Base-by-base conservation (phyloP, 2,329 filamentous ascomycete genomes). In the Aspergillus cejpii region DNA sequence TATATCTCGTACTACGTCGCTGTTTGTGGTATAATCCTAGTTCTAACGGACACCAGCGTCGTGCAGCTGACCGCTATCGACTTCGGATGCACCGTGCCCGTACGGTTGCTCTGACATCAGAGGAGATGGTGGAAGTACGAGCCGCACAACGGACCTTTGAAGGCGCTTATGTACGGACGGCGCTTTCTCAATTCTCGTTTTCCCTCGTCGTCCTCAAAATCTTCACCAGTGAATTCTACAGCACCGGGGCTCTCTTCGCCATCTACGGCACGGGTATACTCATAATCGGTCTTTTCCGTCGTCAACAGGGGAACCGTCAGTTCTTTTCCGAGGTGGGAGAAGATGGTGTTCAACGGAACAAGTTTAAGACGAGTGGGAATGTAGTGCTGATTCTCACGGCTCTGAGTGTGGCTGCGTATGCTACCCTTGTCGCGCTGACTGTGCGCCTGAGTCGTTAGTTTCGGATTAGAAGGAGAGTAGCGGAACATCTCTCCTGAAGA, bases 81-180 rank as follows among this genome's bases (percentile, higher is more conserved):
- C 75, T 94, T 40, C 85, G 89, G 50, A 74, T 86, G 52, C 90
- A 95, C 69, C 83, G 89, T 43, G 89, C 90, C 36, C 81, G 85
- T 49, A 90, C 85, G 19, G 85, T 94, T 24, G 74, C 92, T 19
- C 76, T 96, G 48, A 94, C 88, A 3, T 75, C 81, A 19, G 77
- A 85, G 56, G 91, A 96, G 67, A 83, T 98, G 34, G 87, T 96
- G 52, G 92, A 97, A 70, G 85, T 97, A 54, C 87, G 92, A 52
- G 92, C 92, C 10, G 87, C 91, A 8, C 92, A 98, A 65, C 81
- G 92, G 43, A 98, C 92, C 1, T 98, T 97, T 59, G 92, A 98
- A 69, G 92, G 92, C 17, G 92, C 92, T 17, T 98, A 97, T 69
- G 85, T 96, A 61, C 86, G 92, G 49, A 98, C 92, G 0, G 90